Evolutionary conservation across 2,329 filamentous ascomycete genomes (phyloP).

Genomic region (Aspergillus sp.): DNA sequence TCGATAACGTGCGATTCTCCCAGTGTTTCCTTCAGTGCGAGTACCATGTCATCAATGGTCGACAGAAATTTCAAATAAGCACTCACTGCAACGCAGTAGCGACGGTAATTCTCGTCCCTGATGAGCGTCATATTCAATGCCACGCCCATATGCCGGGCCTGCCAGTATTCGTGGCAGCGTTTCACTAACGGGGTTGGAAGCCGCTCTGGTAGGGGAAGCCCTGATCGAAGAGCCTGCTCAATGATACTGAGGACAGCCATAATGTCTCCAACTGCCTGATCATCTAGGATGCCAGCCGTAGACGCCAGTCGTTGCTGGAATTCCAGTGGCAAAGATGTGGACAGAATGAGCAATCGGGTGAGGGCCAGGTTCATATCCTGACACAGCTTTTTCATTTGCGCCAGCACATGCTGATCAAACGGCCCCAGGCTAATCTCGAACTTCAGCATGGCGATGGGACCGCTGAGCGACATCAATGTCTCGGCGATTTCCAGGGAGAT

Average conservation of each 20-base stretch:
- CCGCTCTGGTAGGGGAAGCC: conserved; percentile 3
- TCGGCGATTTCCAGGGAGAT: conserved; percentile 3
- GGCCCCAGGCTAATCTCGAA: conserved; percentile 6
- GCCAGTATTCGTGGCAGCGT: conserved; percentile 5
- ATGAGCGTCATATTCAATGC: conserved; percentile 1
- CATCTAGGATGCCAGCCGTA: conserved; percentile 3
- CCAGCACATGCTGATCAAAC: conserved; percentile 1
- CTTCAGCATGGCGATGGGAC: conserved; percentile 1
- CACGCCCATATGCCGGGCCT: neutral
- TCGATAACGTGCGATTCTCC: conserved; percentile 6
- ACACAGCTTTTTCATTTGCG: neutral
- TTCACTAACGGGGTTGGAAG: conserved; percentile 5
- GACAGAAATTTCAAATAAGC: conserved; percentile 4
- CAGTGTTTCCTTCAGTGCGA: conserved; percentile 5
- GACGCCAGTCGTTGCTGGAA: conserved; percentile 3
- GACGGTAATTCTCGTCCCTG: conserved; percentile 7
- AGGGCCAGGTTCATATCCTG: conserved; percentile 7
- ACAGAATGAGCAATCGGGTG: conserved; percentile 1
- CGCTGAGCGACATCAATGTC: conserved; percentile 2
- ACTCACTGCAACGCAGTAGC: conserved; percentile 5
- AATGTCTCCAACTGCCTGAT: conserved; percentile 4
- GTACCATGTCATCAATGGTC: conserved; percentile 5
- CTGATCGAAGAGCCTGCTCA: conserved; percentile 2
- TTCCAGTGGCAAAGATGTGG: conserved; percentile 1
- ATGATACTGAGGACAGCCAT: conserved; percentile 7